A percentile compares a stretch with the other conserved stretches of the same genome.
phyloP scores from a whole-genome alignment of 805 yeast genomes.

The Metschnikowia similis region DNA sequence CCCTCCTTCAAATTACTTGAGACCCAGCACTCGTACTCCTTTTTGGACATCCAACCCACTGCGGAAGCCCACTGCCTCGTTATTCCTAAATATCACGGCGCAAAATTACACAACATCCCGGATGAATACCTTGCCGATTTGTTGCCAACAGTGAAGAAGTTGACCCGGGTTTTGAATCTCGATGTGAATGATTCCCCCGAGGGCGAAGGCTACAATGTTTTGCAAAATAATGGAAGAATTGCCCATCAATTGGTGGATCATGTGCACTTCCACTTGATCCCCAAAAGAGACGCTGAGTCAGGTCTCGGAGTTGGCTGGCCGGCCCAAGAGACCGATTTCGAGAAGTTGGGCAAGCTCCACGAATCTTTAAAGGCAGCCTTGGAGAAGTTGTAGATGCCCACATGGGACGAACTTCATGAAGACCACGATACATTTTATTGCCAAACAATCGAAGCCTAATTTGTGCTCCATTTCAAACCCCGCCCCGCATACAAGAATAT shows the following conservation, averaged over 20 bases:
- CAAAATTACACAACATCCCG: conserved; percentile 85
- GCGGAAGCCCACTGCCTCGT: conserved; percentile 83
- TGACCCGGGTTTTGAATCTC: conserved; percentile 68
- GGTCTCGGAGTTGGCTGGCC: conserved; percentile 96
- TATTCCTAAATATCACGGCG: conserved; percentile 93
- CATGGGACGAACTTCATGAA: background rate
- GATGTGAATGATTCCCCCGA: conserved; percentile 57
- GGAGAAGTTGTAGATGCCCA: conserved; percentile 14
- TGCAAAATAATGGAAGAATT: conserved; percentile 90
- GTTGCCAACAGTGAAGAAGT: conserved; percentile 82
- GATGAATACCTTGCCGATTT: conserved; percentile 86
- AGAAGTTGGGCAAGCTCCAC: conserved; percentile 62
- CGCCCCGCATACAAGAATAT: background rate
- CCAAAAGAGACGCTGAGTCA: conserved; percentile 66
- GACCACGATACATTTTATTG: background rate
- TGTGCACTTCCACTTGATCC: conserved; percentile 95
- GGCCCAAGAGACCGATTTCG: conserved; percentile 73
- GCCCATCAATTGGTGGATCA: conserved; percentile 97
- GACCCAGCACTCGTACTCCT: conserved; percentile 76
- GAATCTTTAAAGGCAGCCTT: conserved; percentile 43
- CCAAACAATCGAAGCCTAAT: background rate
- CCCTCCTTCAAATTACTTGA: conserved; percentile 90
- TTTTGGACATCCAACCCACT: conserved; percentile 91
- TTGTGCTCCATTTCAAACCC: background rate
- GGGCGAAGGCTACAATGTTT: conserved; percentile 77